These are phyloP conservation scores for Ogataea hybrid DNA, from an alignment of 1,139 yeast genomes.

Conservation along the genomic window DNA sequence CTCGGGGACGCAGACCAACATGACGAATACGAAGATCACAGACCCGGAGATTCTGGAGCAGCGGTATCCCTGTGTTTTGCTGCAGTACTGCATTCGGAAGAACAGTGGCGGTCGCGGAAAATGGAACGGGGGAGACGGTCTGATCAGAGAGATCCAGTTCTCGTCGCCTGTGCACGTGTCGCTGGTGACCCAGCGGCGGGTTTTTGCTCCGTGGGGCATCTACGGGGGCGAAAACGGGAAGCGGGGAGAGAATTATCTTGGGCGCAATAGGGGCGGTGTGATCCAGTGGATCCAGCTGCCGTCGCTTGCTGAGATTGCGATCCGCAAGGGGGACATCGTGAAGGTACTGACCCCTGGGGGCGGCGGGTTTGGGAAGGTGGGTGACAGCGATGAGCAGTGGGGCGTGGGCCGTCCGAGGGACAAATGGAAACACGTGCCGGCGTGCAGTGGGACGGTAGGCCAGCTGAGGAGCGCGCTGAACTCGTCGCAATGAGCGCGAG, in stretches of 20 bases:
- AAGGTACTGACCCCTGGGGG: constrained; percentile 43
- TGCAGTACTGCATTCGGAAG: constrained; percentile 35
- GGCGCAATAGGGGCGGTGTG: constrained; percentile 9
- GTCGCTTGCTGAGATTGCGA: constrained; percentile 27
- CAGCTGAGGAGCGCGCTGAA: neutral
- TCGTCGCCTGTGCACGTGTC: constrained; percentile 31
- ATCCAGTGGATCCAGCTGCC: constrained; percentile 33
- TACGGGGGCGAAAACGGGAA: constrained; percentile 9
- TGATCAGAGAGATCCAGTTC: constrained; percentile 37
- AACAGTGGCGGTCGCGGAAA: constrained; percentile 40
- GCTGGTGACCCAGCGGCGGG: constrained; percentile 33
- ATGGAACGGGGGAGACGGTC: constrained; percentile 39
- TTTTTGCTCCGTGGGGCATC: constrained; percentile 31
- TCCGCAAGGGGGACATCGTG: constrained; percentile 39
- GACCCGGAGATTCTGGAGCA: constrained; percentile 42
- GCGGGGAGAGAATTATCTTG: constrained; percentile 29
- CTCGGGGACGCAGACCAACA: constrained; percentile 40
- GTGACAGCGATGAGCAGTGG: neutral
- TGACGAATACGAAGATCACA: constrained; percentile 43
- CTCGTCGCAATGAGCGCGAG: neutral
- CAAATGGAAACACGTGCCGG: neutral
- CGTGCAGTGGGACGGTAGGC: neutral
- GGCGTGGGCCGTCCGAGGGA: neutral
- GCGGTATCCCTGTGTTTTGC: constrained; percentile 37
- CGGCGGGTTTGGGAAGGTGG: constrained; percentile 39